These are phyloP conservation scores for Pseudonectria foliicola DNA, from an alignment of 2,329 filamentous ascomycete genomes.

Conservation along the genomic window DNA sequence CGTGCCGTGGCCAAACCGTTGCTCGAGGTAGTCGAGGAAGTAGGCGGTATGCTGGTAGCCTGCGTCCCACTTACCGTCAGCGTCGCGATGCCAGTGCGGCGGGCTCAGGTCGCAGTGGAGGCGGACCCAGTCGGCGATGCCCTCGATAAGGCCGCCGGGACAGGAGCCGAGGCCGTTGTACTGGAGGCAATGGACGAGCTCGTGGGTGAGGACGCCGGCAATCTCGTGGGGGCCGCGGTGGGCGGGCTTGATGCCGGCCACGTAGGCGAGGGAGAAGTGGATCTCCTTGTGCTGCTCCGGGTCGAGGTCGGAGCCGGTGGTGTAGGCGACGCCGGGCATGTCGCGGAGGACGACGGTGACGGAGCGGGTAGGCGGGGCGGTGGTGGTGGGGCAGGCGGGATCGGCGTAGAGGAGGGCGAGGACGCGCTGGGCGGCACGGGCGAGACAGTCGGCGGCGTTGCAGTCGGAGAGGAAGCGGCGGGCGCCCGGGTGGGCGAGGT, in stretches of 20 bases:
- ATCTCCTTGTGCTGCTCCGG: conserved; percentile 79
- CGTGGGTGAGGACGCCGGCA: conserved; percentile 77
- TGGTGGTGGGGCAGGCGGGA: conserved; percentile 33
- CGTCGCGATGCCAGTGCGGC: conserved; percentile 70
- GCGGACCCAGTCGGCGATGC: conserved; percentile 88
- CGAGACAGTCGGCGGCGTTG: conserved; percentile 55
- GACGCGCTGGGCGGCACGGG: conserved; percentile 58
- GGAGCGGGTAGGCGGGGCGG: conserved; percentile 63
- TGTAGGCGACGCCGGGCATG: conserved; percentile 85
- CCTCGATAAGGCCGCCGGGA: conserved; percentile 78
- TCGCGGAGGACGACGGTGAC: conserved; percentile 75
- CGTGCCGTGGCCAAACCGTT: conserved; percentile 51
- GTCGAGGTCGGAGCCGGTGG: conserved; percentile 71
- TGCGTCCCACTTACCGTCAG: conserved; percentile 64
- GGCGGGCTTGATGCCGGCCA: conserved; percentile 40
- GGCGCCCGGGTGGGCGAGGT: conserved; percentile 53
- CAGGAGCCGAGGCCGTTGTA: conserved; percentile 57
- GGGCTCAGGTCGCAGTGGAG: conserved; percentile 65
- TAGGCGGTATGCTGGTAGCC: conserved; percentile 90
- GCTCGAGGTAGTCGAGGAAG: conserved; percentile 81
- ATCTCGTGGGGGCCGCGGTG: conserved; percentile 54
- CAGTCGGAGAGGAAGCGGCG: conserved; percentile 60
- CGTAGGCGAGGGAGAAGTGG: conserved; percentile 75
- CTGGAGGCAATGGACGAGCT: conserved; percentile 94
- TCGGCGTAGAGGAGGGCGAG: conserved; percentile 62